Base-by-base conservation (phyloP, 2,329 filamentous ascomycete species). In the Escovopsis sp. region DNA sequence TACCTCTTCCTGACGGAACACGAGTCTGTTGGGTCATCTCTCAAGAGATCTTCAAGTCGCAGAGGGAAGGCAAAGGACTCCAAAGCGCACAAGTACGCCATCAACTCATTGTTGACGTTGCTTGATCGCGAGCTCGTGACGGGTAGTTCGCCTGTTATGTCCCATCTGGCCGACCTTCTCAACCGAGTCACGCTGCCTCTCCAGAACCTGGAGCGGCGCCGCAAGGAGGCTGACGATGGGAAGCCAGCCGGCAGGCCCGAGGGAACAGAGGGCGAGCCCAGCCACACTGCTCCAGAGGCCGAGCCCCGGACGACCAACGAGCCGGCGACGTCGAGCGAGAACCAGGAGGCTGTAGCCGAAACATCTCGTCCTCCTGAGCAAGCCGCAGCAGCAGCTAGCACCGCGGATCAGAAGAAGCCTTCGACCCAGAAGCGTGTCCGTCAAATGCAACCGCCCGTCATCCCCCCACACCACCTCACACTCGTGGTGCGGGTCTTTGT, bases 401-500 rank as follows among this genome's bases (percentile, higher is more conserved):
- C 44, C 38, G 50, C 50, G 35, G 50, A 60, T 39, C 48, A 64
- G 42, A 58, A 62, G 44, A 63, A 65, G 48, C 57, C 63, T 13
- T 56, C 59, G 5, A 58, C 61, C 30, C 57, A 65, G 47, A 73
- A 69, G 56, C 67, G 72, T 54, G 57, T 75, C 57, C 62, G 74
- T 60, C 59, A 76, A 63, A 48, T 94, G 40, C 78, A 82, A 39
- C 84, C 88, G 27, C 91, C 91, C 0, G 71, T 88, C 36, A 81
- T 98, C 42, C 88, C 91, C 5, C 78, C 89, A 27, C 75, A 87
- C 56, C 95, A 96, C 57, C 73, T 98, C 43, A 84, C 84, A 44
- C 70, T 96, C 43, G 87, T 98, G n/a, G 84, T 96, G 51, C 91
- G 91, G 57, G 94, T 98, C 43, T 84, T 98, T 50, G 86, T 94